A percentile compares a stretch with the other conserved stretches of the same genome.
Conservation (phyloP, 208 protist genomes). For the Leishmania martiniquensis region DNA sequence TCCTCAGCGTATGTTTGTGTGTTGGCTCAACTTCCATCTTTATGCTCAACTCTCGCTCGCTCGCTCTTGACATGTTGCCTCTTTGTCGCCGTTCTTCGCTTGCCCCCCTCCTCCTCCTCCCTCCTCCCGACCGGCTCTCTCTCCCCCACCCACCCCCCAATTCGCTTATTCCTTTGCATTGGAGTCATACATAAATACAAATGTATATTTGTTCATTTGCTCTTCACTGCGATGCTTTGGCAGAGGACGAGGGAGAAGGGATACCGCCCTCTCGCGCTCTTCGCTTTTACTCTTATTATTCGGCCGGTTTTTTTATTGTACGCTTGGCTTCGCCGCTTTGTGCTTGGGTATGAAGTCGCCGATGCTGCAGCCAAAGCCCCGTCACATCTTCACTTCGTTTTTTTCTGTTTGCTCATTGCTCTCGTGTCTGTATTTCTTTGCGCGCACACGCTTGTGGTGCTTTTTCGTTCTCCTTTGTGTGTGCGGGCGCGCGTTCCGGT, state of each 20-base stretch:
- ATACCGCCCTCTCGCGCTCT: background rate
- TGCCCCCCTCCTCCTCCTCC: background rate
- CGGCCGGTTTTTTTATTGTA: background rate
- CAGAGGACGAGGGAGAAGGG: background rate
- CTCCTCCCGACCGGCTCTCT: no score
- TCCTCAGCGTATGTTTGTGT: background rate
- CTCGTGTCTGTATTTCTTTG: slow-evolving; percentile 2
- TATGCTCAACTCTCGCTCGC: background rate
- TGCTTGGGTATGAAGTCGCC: background rate
- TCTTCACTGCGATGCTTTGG: background rate
- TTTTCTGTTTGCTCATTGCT: background rate
- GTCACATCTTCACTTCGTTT: no score
- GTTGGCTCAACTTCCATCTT: background rate
- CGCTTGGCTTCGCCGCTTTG: background rate
- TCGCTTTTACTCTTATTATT: background rate
- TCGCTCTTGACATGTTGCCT: background rate
- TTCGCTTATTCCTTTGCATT: background rate
- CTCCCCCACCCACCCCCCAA: no score
- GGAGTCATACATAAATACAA: no score
- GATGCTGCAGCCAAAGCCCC: no score
- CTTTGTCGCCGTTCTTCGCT: background rate
- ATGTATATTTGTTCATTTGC: background rate
- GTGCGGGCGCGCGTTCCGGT: no score
- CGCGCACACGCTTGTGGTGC: background rate
- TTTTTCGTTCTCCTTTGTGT: slow-evolving; percentile 3